Evolutionary conservation across 2,329 filamentous ascomycete species (phyloP), one percentile per base, ranked within the genome.

Genomic region (Scytalidium sp.): DNA sequence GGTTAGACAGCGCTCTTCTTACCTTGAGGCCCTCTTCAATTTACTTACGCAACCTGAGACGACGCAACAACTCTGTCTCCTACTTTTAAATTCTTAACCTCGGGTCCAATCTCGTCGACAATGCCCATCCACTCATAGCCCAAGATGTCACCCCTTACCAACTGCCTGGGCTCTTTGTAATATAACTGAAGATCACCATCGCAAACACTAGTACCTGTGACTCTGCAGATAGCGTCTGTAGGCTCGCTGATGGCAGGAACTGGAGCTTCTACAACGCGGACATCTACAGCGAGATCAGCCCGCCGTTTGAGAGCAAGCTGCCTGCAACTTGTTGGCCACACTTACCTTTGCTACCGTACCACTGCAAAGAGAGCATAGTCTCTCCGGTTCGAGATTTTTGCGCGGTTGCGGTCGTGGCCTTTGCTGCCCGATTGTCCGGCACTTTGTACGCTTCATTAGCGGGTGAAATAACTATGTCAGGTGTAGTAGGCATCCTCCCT

Each of bases 71-170:
- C 81, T 20, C 71, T 67, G 52, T 85, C 76, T 2, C 82, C 83
- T 1, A 76, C 62, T 39, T 73, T 70, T 29, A 84, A 66, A 15
- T 64, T 64, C 1, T 58, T 64, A 1, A 81, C 74, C 1, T 66
- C 71, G 0, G 69, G 62, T 1, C 82, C 82, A n/a, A 86, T 67
- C 53, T 84, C 79, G 13, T 75, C 72, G 25, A 87, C 70, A 3
- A 75, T 71, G 8, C 83, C 83, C 3, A 75, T 78, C 64, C 85
- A 83, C 60, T 87, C 84, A 58, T 87, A 83, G 20, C 84, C 83
- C 5, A 86, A 68, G 0, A 75, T 81, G 59, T 78, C 75, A 2
- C 74, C 74, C 46, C 75, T 71, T 53, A 75, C 61, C 8, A 77
- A 53, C 50, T 78, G 64, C 15, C 74, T 60, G 42, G 78, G 68